Evolutionary conservation across 2,329 filamentous ascomycete species (phyloP).

Genomic region (Chlorencoelia australis): DNA sequence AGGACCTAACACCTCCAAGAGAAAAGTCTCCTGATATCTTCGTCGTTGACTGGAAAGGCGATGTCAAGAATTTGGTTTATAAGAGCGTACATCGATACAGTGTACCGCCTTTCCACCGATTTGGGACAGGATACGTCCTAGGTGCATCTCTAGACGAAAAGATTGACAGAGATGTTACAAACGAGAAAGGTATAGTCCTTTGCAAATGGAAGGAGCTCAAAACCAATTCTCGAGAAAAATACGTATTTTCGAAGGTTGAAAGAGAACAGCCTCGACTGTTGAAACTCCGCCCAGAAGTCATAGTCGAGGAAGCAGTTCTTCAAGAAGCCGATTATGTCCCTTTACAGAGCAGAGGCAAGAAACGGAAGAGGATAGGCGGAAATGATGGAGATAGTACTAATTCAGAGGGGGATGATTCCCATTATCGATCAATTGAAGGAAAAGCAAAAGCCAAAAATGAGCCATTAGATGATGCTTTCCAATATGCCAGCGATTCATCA

Average conservation of each 20-base stretch:
- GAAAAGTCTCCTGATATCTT: conserved; percentile 33
- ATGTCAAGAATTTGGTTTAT: conserved; percentile 65
- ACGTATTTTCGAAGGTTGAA: conserved; percentile 35
- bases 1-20: conserved; percentile 1
- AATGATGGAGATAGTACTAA: conserved; percentile 27
- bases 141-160: conserved; percentile 50
- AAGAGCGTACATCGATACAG: conserved; percentile 62
- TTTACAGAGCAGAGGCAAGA: conserved; percentile 30
- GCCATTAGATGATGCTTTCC: conserved; percentile 25
- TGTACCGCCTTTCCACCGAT: conserved; percentile 60
- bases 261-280: conserved; percentile 32
- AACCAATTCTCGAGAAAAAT: conserved; percentile 29
- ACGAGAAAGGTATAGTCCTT: conserved; percentile 43
- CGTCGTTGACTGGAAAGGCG: conserved; percentile 63
- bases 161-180: conserved; percentile 50
- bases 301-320: conserved; percentile 14
- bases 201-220: conserved; percentile 29
- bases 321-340: conserved; percentile 38
- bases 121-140: conserved; percentile 59
- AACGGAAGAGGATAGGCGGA: conserved; percentile 20
- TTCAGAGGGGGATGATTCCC: conserved; percentile 39
- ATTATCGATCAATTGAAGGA: conserved; percentile 56
- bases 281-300: conserved; percentile 29
- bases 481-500: conserved; percentile 34
- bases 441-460: conserved; percentile 41